These are phyloP conservation scores for Tulasnella sp. DNA, from an alignment of 768 basidiomycete species.

Conservation along the genomic window DNA sequence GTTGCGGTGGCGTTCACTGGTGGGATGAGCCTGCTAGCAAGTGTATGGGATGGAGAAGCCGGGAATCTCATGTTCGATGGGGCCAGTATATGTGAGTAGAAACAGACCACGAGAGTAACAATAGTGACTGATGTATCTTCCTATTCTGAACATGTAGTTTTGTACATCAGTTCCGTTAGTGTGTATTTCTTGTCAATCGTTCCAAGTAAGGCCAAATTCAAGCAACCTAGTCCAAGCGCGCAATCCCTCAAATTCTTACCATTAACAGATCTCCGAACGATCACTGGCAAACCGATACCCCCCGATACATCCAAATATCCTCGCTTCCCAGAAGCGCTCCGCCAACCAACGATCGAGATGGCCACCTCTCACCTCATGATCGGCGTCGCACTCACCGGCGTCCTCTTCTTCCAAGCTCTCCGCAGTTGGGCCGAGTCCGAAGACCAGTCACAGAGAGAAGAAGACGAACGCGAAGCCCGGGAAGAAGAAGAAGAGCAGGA, in stretches of 20 bases:
- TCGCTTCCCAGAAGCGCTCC: constrained; percentile 52
- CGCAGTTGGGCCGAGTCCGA: constrained; percentile 75
- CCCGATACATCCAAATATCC: constrained; percentile 27
- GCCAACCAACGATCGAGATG: constrained; percentile 58
- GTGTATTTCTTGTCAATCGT: constrained; percentile 70
- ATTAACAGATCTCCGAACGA: constrained; percentile 48
- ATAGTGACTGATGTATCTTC: not conserved
- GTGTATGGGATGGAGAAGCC: constrained; percentile 61
- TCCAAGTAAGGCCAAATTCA: constrained; percentile 54
- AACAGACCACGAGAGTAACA: no score
- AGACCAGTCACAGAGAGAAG: constrained; percentile 28
- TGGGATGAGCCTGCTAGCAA: constrained; percentile 60
- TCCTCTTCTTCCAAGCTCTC: constrained; percentile 70
- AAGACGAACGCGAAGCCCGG: not conserved
- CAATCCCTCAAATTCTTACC: constrained; percentile 17
- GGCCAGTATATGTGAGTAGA: constrained; percentile 65
- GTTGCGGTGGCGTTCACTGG: constrained; percentile 47
- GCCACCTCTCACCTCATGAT: constrained; percentile 78
- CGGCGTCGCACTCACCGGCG: constrained; percentile 80
- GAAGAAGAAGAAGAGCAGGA: not conserved
- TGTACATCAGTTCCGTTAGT: constrained; percentile 57
- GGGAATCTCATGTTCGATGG: constrained; percentile 89
- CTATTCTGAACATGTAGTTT: constrained; percentile 37
- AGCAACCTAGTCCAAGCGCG: not conserved
- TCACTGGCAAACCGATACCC: constrained; percentile 47